phyloP scores from a whole-genome alignment of 2,329 filamentous ascomycete species.

The Aureobasidium sp. region DNA sequence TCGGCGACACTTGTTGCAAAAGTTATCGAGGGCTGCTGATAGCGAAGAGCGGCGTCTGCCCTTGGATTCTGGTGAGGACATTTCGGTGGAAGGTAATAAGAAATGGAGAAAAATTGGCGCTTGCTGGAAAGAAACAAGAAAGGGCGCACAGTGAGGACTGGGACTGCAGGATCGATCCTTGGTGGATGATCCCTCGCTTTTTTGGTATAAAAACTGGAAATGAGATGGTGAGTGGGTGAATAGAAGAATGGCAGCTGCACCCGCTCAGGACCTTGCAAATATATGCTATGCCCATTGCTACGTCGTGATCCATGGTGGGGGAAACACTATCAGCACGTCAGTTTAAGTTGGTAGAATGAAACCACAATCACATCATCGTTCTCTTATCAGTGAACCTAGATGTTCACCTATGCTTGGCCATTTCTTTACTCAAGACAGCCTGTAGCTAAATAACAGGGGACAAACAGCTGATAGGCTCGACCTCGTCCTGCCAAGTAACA shows the following conservation, averaged over 20 bases:
- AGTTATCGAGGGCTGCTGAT: not conserved
- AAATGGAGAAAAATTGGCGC: too few relatives aligned
- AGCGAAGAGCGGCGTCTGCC: not conserved
- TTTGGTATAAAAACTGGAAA: not conserved
- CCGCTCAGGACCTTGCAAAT: not conserved
- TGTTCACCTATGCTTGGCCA: not conserved
- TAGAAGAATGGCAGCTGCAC: not conserved
- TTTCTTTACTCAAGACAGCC: not conserved
- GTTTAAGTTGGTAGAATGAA: not conserved
- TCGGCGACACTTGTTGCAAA: not conserved
- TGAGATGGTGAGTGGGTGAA: too few relatives aligned
- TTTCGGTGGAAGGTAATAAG: not conserved
- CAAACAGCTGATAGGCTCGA: not conserved
- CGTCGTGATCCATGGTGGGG: not conserved
- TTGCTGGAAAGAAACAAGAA: not conserved
- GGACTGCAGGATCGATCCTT: too few relatives aligned
- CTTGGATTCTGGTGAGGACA: not conserved
- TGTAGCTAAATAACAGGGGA: not conserved
- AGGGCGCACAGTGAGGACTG: too few relatives aligned
- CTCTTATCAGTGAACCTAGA: not conserved
- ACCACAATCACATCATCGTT: not conserved
- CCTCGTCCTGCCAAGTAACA: not conserved
- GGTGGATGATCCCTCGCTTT: too few relatives aligned
- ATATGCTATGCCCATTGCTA: not conserved
- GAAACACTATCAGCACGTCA: not conserved